Conservation (phyloP, 108 stramenopile genomes). For the Pinguiococcus pyrenoidosus region DNA sequence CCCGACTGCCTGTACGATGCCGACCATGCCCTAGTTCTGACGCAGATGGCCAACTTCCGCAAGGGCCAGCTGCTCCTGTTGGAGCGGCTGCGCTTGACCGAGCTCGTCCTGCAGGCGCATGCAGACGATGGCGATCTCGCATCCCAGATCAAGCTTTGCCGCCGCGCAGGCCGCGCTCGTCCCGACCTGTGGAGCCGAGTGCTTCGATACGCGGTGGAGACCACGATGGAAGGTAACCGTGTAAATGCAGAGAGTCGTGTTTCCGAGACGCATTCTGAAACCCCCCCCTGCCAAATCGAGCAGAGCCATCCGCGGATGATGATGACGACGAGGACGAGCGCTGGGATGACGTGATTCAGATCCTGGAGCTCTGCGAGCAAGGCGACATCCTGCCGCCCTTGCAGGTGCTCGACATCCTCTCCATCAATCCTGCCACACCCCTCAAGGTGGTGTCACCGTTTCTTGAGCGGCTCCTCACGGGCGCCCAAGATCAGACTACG, state of each 20-base stretch:
- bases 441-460: background rate
- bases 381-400: background rate
- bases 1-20: constrained; percentile 23
- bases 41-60: constrained; percentile 23
- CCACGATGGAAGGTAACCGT: background rate
- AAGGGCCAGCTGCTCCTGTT: constrained; percentile 29
- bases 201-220: constrained; percentile 3
- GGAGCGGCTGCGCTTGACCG: constrained; percentile 24
- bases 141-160: background rate
- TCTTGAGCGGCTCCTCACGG: background rate
- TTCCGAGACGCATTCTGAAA: no score
- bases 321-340: background rate
- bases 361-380: background rate
- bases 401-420: background rate
- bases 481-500: background rate
- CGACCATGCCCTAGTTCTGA: constrained; percentile 31
- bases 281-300: no score
- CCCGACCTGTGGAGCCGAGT: constrained; percentile 26
- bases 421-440: background rate
- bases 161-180: constrained; percentile 11
- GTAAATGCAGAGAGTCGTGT: background rate
- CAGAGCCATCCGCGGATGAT: background rate
- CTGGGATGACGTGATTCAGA: background rate
- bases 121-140: constrained; percentile 18
- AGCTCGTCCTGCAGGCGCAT: constrained; percentile 25